Evolutionary conservation across 257 asterid species (phyloP).

Genomic region (Cynanchum wilfordii): DNA sequence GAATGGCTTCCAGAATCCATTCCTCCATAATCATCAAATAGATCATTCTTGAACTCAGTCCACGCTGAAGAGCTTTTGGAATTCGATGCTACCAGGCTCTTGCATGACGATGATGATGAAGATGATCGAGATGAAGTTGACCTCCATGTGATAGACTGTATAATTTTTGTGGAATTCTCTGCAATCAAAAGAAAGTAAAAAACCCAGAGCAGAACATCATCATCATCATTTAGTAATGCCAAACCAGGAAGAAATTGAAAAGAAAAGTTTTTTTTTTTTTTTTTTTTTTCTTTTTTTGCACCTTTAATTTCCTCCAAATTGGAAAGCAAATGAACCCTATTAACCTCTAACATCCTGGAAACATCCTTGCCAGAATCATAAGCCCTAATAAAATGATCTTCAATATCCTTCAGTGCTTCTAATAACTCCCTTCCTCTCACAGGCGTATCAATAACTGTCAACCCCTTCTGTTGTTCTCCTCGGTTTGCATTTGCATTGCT

Average conservation of each 20-base stretch:
- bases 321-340: conserved; percentile 74
- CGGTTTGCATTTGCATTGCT: conserved; percentile 28
- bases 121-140: conserved; percentile 54
- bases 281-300: conserved; percentile 4
- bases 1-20: conserved; percentile 92
- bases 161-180: conserved; percentile 73
- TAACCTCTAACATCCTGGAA: conserved; percentile 85
- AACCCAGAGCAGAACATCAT: not conserved
- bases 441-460: conserved; percentile 62
- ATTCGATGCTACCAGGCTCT: conserved; percentile 71
- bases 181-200: conserved; percentile 21
- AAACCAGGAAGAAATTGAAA: not conserved
- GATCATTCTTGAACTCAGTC: conserved; percentile 73
- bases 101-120: conserved; percentile 50
- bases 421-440: conserved; percentile 79
- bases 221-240: not conserved
- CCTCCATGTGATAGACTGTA: conserved; percentile 61
- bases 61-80: conserved; percentile 67
- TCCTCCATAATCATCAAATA: conserved; percentile 77
- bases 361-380: conserved; percentile 89
- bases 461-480: conserved; percentile 48
- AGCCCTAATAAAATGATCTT: conserved; percentile 73
- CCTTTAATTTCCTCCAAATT: conserved; percentile 86
- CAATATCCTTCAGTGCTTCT: conserved; percentile 81
- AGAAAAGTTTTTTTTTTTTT: not conserved